Evolutionary conservation across 768 basidiomycete species (phyloP), one percentile per base, ranked within the genome.

Genomic region (Lactifluus piperatus): DNA sequence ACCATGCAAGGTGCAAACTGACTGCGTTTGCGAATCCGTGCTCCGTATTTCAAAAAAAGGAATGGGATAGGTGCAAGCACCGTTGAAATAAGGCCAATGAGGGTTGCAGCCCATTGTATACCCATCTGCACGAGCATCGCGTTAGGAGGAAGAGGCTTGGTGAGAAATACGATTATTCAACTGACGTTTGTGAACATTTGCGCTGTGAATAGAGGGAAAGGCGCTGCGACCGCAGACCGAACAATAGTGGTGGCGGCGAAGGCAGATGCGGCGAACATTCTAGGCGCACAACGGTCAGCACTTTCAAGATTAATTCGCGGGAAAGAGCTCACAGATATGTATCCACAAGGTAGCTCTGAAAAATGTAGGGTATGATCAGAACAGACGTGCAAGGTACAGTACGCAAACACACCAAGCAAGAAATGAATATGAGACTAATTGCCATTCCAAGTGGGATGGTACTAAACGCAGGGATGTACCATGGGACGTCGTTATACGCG

Each of bases 201-300:
- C 7, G 76, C 75, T 0, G 81, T 84, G 70, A 86, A 89, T 1
- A 87, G 72, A 18, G 84, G 84, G 71, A 85, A 85, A 0, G 79
- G 76, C 0, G 83, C 79, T 1, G 77, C 83, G 16, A 80, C 73
- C 1, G 76, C 75, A 0, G 81, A 83, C 8, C 84, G 80, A 53
- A 81, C 66, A 58, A 85, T 73, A 1, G 80, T 82, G 67, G 82
- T 84, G 9, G 80, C 81, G 7, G 84, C 79, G 36, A 85, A 78
- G 0, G 84, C 83, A 9, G 81, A 83, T 1, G 84, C 83, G 63
- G 76, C 77, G 55, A 65, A 66, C 46, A 27, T 34, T 39, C 54
- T 56, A 39, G 4, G n/a, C n/a, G 20, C 10, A 16, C 20, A 22
- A 8, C 5, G 11, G 18, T 56, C 24, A 56, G 16, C 9, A 34